These are phyloP conservation scores for Cyclostephanos invisitatus DNA, from an alignment of 108 stramenopile genomes.

Conservation along the genomic window DNA sequence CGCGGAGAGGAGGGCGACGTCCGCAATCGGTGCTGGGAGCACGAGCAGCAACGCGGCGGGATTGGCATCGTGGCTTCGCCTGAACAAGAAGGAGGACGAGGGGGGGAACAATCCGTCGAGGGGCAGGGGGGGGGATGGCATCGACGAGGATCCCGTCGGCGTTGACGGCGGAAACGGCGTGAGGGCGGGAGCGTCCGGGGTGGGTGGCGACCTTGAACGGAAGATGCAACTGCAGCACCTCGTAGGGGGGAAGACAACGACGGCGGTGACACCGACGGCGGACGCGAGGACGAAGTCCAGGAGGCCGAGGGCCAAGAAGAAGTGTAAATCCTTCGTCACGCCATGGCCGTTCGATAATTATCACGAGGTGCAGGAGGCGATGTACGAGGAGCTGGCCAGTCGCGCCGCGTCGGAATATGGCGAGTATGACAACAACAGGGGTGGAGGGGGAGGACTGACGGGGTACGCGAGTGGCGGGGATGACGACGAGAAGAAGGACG, in stretches of 20 bases:
- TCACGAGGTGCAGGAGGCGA: conserved; percentile 71
- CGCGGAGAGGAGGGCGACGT: background rate
- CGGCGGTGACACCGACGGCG: conserved; percentile 3
- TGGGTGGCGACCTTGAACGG: no score
- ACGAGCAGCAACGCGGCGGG: conserved; percentile 23
- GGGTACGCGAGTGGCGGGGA: conserved; percentile 38
- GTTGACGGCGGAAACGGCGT: background rate
- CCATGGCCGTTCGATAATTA: conserved; percentile 89
- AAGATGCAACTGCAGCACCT: no score
- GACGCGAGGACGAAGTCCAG: background rate
- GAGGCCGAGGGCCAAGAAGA: conserved; percentile 33
- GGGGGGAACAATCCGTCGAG: background rate
- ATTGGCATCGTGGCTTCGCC: conserved; percentile 40
- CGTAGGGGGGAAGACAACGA: conserved; percentile 2
- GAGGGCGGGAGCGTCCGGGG: no score
- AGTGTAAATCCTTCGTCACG: conserved; percentile 33
- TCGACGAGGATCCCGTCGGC: no score
- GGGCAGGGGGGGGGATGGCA: no score
- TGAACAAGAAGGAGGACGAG: conserved; percentile 45
- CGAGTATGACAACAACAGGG: background rate
- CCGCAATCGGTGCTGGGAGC: background rate
- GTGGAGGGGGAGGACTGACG: conserved; percentile 31
- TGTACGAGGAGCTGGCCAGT: conserved; percentile 70
- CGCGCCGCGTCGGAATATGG: conserved; percentile 27
- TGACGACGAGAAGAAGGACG: conserved; percentile 28